Conservation (phyloP, 73 alveolate genomes). For the Symbiodinium natans region DNA sequence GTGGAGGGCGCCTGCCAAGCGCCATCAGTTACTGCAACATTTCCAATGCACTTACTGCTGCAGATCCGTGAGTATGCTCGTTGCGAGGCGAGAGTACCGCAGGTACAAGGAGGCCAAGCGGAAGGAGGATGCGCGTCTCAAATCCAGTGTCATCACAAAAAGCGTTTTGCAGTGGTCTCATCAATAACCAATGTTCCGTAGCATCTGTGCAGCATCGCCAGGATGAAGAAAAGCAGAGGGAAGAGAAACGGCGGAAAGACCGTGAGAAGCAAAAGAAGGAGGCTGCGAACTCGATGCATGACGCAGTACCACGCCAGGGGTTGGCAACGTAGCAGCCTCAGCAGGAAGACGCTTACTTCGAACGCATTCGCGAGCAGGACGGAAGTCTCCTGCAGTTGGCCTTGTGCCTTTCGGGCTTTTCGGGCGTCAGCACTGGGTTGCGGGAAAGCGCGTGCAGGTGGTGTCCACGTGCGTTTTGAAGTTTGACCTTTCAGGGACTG, state of each 20-base stretch:
- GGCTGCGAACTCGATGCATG: background rate
- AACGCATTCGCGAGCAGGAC: slow-evolving; percentile 4
- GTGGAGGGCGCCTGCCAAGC: too few relatives aligned
- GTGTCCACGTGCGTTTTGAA: too few relatives aligned
- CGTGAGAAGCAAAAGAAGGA: slow-evolving; percentile 5
- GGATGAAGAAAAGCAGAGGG: background rate
- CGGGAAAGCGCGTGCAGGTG: too few relatives aligned
- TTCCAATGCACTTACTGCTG: too few relatives aligned
- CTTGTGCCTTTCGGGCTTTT: too few relatives aligned
- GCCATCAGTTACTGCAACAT: too few relatives aligned
- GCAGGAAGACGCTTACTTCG: slow-evolving; percentile 1
- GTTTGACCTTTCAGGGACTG: too few relatives aligned
- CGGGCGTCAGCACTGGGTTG: too few relatives aligned
- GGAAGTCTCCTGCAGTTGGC: background rate
- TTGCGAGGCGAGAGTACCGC: background rate
- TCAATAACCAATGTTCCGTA: too few relatives aligned
- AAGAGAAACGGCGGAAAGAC: background rate
- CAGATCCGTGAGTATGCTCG: too few relatives aligned
- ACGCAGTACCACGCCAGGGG: background rate
- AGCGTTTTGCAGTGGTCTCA: too few relatives aligned
- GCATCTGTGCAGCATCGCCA: background rate
- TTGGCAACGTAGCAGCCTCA: background rate
- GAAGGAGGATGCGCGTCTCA: background rate
- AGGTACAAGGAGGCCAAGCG: slow-evolving; percentile 4
- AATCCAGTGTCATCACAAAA: too few relatives aligned